Evolutionary conservation across 75 land plant species (phyloP), one percentile per base, ranked within the genome.

Genomic region (Picea glauca): DNA sequence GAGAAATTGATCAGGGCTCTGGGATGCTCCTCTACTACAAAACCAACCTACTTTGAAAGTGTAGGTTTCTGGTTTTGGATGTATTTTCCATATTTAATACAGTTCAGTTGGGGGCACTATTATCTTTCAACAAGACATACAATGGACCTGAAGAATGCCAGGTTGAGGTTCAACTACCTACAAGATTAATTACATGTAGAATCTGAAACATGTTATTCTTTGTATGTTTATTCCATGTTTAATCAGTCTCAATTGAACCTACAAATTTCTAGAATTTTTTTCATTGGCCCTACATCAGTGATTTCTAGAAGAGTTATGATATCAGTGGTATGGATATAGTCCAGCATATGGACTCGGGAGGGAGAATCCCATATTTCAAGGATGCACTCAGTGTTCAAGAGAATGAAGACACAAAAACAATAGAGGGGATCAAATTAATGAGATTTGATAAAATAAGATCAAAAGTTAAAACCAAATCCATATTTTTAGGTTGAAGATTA

Each of bases 11-110:
- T 96, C 14, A 86, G 84, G 62, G 81, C 83, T 3, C 74, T 93
- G 26, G 58, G 87, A 85, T 81, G 94, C 60, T 85, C 90, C 11
- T 86, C 91, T 4, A 88, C 92, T 1, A 89, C 98, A 26, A 93
- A 77, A 23, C 96, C 96, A 20, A 90, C 98, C 43, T 96, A 81
- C 74, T 96, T 86, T 75, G 87, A 93, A 72, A 35, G 38, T 3
- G 38, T 35, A 2, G 67, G 67, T 31, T 30, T 31, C 3, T 64
- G 13, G 13, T 64, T 64, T 64, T 64, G 67, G 67, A 64, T 64
- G 67, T 8, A 13, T 11, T 31, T 64, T 14, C 67, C 67, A 64
- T 31, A 64, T 64, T 64, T 64, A 32, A 13, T 64, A 13, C 38
- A 31, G 3, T 30, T 64, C 67, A 64, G 15, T 31, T 64, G 67